A percentile compares a stretch with the other conserved stretches of the same genome.
Evolutionary conservation across 371 early-diverging fungal genomes (phyloP).

Genomic region (Quaeritorhiza haematococci): DNA sequence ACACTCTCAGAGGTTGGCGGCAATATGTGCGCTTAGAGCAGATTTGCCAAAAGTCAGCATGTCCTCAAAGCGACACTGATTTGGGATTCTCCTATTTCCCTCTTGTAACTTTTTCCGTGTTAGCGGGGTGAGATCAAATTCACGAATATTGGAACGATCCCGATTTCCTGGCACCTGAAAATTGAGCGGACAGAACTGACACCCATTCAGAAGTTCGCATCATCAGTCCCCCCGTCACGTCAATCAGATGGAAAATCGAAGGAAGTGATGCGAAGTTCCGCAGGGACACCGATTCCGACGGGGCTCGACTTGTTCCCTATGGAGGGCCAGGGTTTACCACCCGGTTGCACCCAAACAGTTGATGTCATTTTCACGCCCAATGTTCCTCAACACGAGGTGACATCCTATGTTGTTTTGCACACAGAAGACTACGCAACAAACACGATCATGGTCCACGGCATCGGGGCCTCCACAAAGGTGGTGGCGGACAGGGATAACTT

Average conservation of each 20-base stretch:
- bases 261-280: not conserved
- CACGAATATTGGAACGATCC: slow-evolving; percentile 33
- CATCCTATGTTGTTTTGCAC: slow-evolving; percentile 13
- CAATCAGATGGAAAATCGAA: not conserved
- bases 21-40: too few species aligned
- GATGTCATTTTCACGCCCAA: slow-evolving; percentile 41
- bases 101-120: not conserved
- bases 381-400: slow-evolving; percentile 38
- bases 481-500: slow-evolving; percentile 14
- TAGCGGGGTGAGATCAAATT: slow-evolving; percentile 34
- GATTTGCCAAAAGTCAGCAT: too few species aligned
- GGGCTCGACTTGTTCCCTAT: slow-evolving; percentile 35
- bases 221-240: slow-evolving; percentile 18
- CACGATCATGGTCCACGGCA: slow-evolving; percentile 36
- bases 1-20: too few species aligned
- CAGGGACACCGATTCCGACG: slow-evolving; percentile 25
- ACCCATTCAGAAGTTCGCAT: slow-evolving; percentile 28
- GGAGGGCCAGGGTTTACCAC: slow-evolving; percentile 31
- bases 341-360: slow-evolving; percentile 39
- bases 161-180: slow-evolving; percentile 35
- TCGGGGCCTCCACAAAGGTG: slow-evolving; percentile 37
- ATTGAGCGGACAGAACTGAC: slow-evolving; percentile 12
- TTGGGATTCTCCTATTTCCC: not conserved
- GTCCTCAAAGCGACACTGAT: too few species aligned
- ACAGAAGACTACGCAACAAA: slow-evolving; percentile 37